A percentile compares a stretch with the other conserved stretches of the same genome.
These are phyloP conservation scores for Maudiozyma humilis DNA, from an alignment of 1,139 yeast genomes.

Conservation along the genomic window DNA sequence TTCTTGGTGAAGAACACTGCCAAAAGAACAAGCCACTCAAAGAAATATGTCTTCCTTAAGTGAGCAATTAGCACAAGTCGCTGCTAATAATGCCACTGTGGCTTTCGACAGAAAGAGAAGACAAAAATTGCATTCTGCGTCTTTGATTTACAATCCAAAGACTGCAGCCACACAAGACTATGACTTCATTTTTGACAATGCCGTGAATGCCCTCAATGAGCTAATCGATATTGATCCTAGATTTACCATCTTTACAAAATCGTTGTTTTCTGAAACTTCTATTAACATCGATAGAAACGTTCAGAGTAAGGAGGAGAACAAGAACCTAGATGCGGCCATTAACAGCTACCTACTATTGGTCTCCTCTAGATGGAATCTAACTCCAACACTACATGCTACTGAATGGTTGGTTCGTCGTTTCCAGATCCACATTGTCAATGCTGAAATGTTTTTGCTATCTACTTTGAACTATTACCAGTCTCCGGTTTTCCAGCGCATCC, in stretches of 20 bases:
- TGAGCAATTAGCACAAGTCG: constrained; percentile 69
- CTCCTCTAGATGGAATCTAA: constrained; percentile 57
- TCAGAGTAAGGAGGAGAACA: constrained; percentile 67
- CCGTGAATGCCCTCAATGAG: constrained; percentile 70
- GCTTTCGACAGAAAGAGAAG: constrained; percentile 82
- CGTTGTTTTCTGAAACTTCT: constrained; percentile 77
- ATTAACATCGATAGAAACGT: constrained; percentile 71
- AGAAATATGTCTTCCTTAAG: constrained; percentile 49
- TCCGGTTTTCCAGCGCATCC: constrained; percentile 63
- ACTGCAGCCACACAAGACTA: constrained; percentile 91
- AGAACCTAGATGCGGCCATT: constrained; percentile 65
- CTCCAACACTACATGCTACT: constrained; percentile 71
- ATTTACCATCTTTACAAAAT: constrained; percentile 56
- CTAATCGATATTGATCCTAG: constrained; percentile 64
- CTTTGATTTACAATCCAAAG: constrained; percentile 77
- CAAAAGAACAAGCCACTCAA: background rate
- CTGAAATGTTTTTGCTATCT: constrained; percentile 62
- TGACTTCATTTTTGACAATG: constrained; percentile 66
- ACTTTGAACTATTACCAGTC: constrained; percentile 70
- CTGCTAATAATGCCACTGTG: constrained; percentile 57
- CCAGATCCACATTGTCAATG: constrained; percentile 71
- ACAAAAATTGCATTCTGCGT: constrained; percentile 79
- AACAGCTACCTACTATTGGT: constrained; percentile 63
- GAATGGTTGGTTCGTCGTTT: constrained; percentile 96
- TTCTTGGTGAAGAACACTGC: background rate